Evolutionary conservation across 2,329 filamentous ascomycete species (phyloP).

Genomic region (Pseudogymnoascus sp.): DNA sequence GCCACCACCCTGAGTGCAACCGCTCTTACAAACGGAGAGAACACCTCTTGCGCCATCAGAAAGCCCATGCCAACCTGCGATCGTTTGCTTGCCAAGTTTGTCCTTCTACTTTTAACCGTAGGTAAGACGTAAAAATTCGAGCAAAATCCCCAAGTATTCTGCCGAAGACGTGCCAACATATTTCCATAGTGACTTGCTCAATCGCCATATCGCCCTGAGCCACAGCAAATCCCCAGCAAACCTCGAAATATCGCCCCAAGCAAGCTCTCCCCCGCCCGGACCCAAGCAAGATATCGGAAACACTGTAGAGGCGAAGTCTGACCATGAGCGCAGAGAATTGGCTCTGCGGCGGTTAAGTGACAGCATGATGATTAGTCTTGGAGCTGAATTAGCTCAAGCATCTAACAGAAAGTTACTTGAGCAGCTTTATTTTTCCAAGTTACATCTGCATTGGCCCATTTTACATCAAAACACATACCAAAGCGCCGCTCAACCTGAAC

Average conservation of each 20-base stretch:
- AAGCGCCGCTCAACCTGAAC: not conserved
- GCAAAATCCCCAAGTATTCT: not conserved
- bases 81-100: not conserved
- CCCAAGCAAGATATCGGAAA: not conserved
- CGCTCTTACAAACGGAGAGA: not conserved
- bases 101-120: not conserved
- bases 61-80: not conserved
- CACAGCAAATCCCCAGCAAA: not conserved
- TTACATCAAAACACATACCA: not conserved
- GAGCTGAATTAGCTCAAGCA: not conserved
- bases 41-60: not conserved
- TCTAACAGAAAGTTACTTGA: not conserved
- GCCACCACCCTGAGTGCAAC: not conserved
- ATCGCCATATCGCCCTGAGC: not conserved
- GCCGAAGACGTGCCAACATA: not conserved
- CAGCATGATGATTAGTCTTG: not conserved
- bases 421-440: not conserved
- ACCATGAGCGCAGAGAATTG: not conserved
- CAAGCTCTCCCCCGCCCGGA: not conserved
- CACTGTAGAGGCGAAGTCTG: not conserved
- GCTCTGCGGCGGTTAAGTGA: not conserved
- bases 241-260: not conserved
- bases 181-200: not conserved
- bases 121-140: not conserved
- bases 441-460: not conserved